Conservation (phyloP, 2,329 filamentous ascomycete species). For the Ascosphaera pollenicola region DNA sequence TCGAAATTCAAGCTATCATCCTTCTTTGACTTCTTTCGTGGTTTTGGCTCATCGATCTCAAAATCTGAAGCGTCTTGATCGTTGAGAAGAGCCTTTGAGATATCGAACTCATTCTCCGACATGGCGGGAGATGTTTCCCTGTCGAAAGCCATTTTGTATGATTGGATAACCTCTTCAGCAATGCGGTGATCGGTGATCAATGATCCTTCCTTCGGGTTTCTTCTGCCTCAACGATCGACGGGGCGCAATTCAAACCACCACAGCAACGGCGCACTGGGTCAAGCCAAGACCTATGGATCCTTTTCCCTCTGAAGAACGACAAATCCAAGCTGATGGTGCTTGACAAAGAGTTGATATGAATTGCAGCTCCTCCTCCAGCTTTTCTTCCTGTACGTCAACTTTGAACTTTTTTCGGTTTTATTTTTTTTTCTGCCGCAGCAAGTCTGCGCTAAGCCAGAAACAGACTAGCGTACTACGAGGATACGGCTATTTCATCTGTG, state of each 20-base stretch:
- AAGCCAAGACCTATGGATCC: no score
- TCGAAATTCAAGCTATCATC: slow-evolving; percentile 18
- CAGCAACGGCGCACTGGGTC: no score
- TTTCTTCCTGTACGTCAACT: no score
- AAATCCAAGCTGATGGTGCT: no score
- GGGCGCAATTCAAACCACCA: no score
- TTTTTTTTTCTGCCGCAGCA: background rate
- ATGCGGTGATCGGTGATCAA: background rate
- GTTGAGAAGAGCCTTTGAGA: slow-evolving; percentile 54
- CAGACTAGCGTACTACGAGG: no score
- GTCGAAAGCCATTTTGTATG: slow-evolving; percentile 3
- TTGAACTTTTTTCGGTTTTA: background rate
- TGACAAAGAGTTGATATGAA: no score
- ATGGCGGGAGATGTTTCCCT: slow-evolving; percentile 50
- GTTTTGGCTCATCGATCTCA: slow-evolving; percentile 17
- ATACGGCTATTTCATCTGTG: background rate
- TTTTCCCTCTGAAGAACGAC: no score
- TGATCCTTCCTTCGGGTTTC: background rate
- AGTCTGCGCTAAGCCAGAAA: no score
- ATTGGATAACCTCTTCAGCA: background rate
- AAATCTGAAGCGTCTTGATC: slow-evolving; percentile 31
- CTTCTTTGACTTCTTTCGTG: slow-evolving; percentile 21
- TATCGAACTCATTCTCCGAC: slow-evolving; percentile 85
- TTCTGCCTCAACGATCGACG: background rate
- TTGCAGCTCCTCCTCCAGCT: no score